phyloP scores from a whole-genome alignment of 1,139 yeast genomes.

The Meyerozyma guilliermondii region DNA sequence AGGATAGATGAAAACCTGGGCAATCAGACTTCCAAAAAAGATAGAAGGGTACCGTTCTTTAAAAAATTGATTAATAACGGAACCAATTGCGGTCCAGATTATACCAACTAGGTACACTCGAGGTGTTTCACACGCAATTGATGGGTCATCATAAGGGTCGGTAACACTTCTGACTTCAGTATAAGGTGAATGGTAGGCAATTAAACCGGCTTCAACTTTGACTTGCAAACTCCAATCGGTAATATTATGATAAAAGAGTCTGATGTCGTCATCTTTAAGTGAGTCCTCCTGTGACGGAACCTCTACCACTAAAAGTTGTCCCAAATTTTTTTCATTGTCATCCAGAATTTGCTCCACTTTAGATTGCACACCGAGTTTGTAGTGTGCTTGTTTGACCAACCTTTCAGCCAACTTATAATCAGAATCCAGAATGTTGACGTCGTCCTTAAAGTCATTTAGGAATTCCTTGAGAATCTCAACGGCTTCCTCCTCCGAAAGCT shows the following conservation, averaged over 20 bases:
- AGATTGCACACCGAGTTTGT: neutral
- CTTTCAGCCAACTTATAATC: constrained; percentile 19
- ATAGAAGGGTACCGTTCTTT: constrained; percentile 42
- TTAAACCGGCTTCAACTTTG: constrained; percentile 35
- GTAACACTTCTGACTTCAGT: constrained; percentile 44
- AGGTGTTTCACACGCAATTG: constrained; percentile 35
- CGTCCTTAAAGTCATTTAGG: constrained; percentile 37
- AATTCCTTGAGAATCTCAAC: constrained; percentile 30
- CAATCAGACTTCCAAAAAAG: constrained; percentile 17
- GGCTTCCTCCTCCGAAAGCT: constrained; percentile 18
- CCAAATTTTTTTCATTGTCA: too few relatives aligned
- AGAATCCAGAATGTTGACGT: constrained; percentile 43
- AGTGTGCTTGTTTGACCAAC: neutral
- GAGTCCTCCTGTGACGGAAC: too few relatives aligned
- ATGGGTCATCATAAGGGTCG: constrained; percentile 40
- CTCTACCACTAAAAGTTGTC: too few relatives aligned
- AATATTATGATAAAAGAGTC: constrained; percentile 9
- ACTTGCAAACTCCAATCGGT: constrained; percentile 34
- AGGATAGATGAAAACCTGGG: constrained; percentile 23
- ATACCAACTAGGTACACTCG: constrained; percentile 37
- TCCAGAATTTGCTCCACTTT: too few relatives aligned
- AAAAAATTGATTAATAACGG: constrained; percentile 39
- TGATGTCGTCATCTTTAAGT: neutral
- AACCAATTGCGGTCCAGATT: constrained; percentile 40
- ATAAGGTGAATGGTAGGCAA: constrained; percentile 43